phyloP scores from a whole-genome alignment of 352 stramenopile genomes.

The Phytophthora pinifolia region DNA sequence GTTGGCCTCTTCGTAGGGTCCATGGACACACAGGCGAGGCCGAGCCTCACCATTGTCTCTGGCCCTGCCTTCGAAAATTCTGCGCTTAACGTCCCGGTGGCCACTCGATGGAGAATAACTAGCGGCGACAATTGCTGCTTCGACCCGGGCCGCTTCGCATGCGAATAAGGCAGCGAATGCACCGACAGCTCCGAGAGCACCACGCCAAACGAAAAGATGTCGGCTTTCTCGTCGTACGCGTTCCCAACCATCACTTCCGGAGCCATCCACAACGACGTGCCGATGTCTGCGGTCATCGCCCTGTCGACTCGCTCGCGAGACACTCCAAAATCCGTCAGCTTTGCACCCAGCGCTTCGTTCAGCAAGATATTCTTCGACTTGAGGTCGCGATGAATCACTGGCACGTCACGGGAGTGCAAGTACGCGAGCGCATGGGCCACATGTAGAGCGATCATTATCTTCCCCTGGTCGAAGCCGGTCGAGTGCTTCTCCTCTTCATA shows the following conservation, averaged over 20 bases:
- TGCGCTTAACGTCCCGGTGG: conserved; percentile 24
- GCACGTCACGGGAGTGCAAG: conserved; percentile 38
- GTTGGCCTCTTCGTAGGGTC: conserved; percentile 1
- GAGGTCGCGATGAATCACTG: conserved; percentile 27
- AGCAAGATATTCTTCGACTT: conserved; percentile 23
- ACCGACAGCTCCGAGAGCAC: conserved; percentile 38
- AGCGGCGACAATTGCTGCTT: conserved; percentile 30
- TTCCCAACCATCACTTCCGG: conserved; percentile 25
- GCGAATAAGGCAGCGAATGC: conserved; percentile 27
- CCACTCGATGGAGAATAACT: conserved; percentile 42
- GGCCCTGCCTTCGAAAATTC: conserved; percentile 21
- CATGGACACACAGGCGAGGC: background rate
- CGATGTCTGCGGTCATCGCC: conserved; percentile 28
- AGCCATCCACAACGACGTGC: conserved; percentile 15
- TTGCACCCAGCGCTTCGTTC: conserved; percentile 42
- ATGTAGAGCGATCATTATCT: conserved; percentile 43
- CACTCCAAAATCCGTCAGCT: conserved; percentile 64
- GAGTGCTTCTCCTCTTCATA: conserved; percentile 40
- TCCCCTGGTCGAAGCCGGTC: conserved; percentile 41
- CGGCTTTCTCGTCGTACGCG: conserved; percentile 31
- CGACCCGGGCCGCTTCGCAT: conserved; percentile 16
- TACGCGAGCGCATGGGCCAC: conserved; percentile 42
- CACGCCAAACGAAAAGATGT: conserved; percentile 37
- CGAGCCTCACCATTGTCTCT: background rate
- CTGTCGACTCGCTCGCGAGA: conserved; percentile 25